Base-by-base conservation (phyloP, 495 filamentous ascomycete species). In the Paragyromitra xinjiangensis region DNA sequence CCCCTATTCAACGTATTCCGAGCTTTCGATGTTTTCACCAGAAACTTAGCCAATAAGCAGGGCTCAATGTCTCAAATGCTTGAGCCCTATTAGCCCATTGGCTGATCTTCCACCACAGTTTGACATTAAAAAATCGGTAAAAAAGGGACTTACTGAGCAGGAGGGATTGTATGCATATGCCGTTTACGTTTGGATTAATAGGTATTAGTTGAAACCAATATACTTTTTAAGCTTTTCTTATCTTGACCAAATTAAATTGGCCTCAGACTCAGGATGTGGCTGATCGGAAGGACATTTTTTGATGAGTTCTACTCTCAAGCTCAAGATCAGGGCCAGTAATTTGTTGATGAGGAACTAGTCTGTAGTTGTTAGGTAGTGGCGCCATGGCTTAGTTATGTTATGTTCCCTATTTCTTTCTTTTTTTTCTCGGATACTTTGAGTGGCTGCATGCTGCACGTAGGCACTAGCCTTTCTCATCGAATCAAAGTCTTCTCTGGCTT, bases 231-330 rank as follows among this genome's bases (percentile, higher is more conserved):
- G 59, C 61, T 26, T 50, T 34, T 42, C 51, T 61, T 67, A 62
- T 67, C 71, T 74, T 50, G 14, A 7, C 37, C 56, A 71, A 64
- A 71, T 37, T n/a, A 58, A 56, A 40, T 44, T 73, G 34, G 65
- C 29, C 34, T 58, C 5, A 40, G 37, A 24, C 14, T 73, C 37
- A 11, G 22, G 29, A 55, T 53, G 59, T 50, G 26, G 42, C 29
- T 42, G 16, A 73, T 73, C 61, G 61, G 39, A 65, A 65, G 34
- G 65, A 9, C n/a, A 19, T 34, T 14, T 58, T 58, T 29, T 24
- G 55, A 58, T 58, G 1, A 16, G 11, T 29, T 39, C 37, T 22
- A 39, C 22, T 22, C 34, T 73, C n/a, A 5, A n/a, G n/a, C 64
- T 56, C 29, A 14, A 44, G 71, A 74, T 63, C 56, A 74, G 51